Percentiles rank a stretch among this genome's conserved stretches.
Evolutionary conservation across 495 filamentous ascomycete species (phyloP).

Genomic region (Xylaria grammica): DNA sequence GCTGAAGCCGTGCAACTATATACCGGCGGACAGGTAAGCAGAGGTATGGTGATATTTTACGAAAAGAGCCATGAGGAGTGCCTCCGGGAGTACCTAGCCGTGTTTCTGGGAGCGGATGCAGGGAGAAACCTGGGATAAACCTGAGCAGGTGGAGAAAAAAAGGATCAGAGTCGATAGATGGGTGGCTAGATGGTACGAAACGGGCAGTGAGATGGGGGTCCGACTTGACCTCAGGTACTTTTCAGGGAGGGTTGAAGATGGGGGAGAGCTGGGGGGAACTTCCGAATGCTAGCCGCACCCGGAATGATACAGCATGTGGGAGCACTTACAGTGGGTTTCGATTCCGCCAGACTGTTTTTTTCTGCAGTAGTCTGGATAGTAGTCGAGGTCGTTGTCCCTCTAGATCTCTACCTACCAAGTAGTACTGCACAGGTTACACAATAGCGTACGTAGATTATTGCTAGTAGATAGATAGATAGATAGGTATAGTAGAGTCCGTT

Average conservation of each 20-base stretch:
- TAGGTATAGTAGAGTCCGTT: no score
- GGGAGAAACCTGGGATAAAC: conserved; percentile 21
- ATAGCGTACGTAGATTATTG: no score
- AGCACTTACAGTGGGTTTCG: no score
- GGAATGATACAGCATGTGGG: conserved; percentile 4
- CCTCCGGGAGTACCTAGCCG: conserved; percentile 9
- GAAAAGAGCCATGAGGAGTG: conserved; percentile 10
- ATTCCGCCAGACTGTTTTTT: no score
- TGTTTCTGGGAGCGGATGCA: conserved; percentile 16
- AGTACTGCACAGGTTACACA: conserved; percentile 5
- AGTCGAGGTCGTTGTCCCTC: no score
- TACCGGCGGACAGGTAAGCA: not conserved
- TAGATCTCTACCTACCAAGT: no score
- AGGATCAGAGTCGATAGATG: conserved; percentile 2
- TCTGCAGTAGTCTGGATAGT: not conserved
- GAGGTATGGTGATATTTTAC: conserved; percentile 16
- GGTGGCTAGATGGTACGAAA: conserved; percentile 9
- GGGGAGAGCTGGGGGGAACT: conserved; percentile 1
- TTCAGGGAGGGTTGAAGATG: not conserved
- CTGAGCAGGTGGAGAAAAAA: conserved; percentile 11
- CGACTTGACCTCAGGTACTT: not conserved
- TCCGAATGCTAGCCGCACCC: conserved; percentile 1
- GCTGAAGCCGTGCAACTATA: not conserved
- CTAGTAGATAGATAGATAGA: no score
- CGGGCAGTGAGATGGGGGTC: conserved; percentile 6